Percentiles rank a stretch among this genome's conserved stretches.
phyloP scores from a whole-genome alignment of 495 filamentous ascomycete genomes.

The Ascobolus immersus region DNA sequence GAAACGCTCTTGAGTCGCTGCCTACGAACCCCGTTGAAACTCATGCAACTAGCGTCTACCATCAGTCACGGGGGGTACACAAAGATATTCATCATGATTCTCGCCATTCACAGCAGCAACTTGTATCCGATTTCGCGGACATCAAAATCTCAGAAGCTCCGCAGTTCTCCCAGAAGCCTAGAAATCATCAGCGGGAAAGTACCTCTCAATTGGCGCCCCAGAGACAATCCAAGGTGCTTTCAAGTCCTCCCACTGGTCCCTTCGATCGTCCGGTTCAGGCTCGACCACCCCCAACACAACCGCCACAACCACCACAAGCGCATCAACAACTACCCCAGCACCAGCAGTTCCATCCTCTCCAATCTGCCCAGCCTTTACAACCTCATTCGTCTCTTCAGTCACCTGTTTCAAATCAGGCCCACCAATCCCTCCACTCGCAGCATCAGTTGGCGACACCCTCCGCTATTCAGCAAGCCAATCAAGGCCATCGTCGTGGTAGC shows the following conservation, averaged over 20 bases:
- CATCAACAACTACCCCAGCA: neutral
- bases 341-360: neutral
- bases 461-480: neutral
- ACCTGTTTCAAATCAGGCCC: neutral
- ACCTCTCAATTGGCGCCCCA: neutral
- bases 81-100: too few relatives aligned
- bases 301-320: neutral
- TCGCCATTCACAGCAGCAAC: too few relatives aligned
- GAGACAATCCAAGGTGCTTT: neutral
- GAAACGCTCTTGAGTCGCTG: too few relatives aligned
- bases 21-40: too few relatives aligned
- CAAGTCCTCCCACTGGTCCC: neutral
- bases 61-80: too few relatives aligned
- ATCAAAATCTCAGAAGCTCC: neutral
- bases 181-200: neutral
- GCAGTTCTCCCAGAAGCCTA: neutral
- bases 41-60: too few relatives aligned
- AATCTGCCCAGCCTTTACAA: neutral
- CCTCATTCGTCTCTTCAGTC: neutral
- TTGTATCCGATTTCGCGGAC: too few relatives aligned
- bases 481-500: slow-evolving; percentile 3
- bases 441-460: slow-evolving; percentile 6
- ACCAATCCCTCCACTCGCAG: slow-evolving; percentile 4
- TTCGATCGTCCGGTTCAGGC: too few relatives aligned
- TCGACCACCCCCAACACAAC: neutral